phyloP scores from a whole-genome alignment of 2,329 filamentous ascomycete genomes.

The Huntiella moniliformis region DNA sequence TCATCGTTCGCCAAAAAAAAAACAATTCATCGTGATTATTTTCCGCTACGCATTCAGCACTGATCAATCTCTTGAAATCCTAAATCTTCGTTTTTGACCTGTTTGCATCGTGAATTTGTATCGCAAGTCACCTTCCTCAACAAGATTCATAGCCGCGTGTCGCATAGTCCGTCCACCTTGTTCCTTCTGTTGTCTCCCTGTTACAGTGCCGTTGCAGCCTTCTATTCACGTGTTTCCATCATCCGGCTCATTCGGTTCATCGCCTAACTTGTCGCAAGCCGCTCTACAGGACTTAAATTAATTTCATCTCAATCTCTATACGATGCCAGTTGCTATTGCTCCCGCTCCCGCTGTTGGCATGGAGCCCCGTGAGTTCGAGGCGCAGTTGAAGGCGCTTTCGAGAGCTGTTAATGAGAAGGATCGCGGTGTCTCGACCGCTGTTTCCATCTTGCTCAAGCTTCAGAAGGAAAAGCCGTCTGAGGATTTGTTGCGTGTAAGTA shows the following conservation, averaged over 20 bases:
- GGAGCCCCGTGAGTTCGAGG: constrained; percentile 66
- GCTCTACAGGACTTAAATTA: too few species aligned
- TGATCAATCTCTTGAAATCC: neutral
- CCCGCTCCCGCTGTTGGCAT: constrained; percentile 18
- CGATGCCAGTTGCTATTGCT: too few species aligned
- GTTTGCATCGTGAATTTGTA: too few species aligned
- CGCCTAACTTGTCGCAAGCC: too few species aligned
- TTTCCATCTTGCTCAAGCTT: constrained; percentile 57
- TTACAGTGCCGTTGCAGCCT: too few species aligned
- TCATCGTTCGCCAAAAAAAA: neutral
- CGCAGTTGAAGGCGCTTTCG: constrained; percentile 57
- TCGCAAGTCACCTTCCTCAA: too few species aligned
- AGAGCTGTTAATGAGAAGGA: constrained; percentile 65
- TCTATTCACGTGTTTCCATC: too few species aligned
- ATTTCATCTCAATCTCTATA: too few species aligned
- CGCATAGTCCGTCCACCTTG: too few species aligned
- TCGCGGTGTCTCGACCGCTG: constrained; percentile 45
- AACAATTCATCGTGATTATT: neutral
- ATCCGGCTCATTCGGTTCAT: too few species aligned
- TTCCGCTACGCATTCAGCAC: constrained; percentile 1
- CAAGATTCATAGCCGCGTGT: too few species aligned
- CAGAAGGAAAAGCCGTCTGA: constrained; percentile 76
- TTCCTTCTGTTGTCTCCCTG: too few species aligned
- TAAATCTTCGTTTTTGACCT: neutral
- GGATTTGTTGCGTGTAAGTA: constrained; percentile 61